phyloP scores from a whole-genome alignment of 306 rosid genomes.

The Astragalus glycyphyllos region DNA sequence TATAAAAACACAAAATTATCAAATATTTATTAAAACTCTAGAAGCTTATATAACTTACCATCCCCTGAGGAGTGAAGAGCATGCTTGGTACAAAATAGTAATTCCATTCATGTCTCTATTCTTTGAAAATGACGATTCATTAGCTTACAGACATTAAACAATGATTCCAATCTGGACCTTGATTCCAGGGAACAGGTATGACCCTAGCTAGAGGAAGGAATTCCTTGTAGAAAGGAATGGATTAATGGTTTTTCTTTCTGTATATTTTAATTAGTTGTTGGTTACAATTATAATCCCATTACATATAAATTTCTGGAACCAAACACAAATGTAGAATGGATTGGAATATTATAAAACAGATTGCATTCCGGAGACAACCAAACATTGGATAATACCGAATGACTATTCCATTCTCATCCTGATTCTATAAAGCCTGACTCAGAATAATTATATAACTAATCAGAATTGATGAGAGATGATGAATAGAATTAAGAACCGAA shows the following conservation, averaged over 20 bases:
- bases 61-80: constrained; percentile 20
- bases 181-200: constrained; percentile 15
- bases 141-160: constrained; percentile 20
- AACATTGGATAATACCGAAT: too few species aligned
- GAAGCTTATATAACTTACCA: constrained; percentile 32
- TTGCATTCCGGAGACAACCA: not conserved
- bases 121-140: constrained; percentile 4
- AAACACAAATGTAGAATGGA: not conserved
- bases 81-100: constrained; percentile 14
- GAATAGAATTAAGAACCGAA: too few species aligned
- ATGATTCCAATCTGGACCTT: constrained; percentile 10
- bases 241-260: not conserved
- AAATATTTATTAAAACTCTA: constrained; percentile 22
- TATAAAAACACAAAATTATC: constrained; percentile 25
- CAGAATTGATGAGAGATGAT: not conserved
- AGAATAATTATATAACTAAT: too few species aligned
- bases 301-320: constrained; percentile 10
- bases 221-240: constrained; percentile 7
- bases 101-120: constrained; percentile 13
- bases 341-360: constrained; percentile 6
- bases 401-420: too few species aligned
- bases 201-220: constrained; percentile 1
- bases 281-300: not conserved
- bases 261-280: constrained; percentile 1
- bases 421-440: not conserved